Base-by-base conservation (phyloP, 2,329 filamentous ascomycete genomes). In the Penicillium griseofulvum region DNA sequence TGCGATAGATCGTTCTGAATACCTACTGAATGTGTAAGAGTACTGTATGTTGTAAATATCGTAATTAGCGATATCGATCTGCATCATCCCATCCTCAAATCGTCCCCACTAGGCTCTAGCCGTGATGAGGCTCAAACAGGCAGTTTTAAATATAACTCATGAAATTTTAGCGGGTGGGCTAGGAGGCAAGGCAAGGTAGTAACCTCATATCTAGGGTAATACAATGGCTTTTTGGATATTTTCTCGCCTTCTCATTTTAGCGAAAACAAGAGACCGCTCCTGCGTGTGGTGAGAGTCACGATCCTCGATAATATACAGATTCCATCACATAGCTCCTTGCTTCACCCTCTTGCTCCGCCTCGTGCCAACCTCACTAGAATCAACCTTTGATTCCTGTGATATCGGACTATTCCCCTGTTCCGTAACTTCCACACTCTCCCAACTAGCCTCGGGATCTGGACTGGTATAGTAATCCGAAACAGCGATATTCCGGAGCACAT, bases 401-500 rank as follows among this genome's bases (percentile, higher is more conserved):
- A 28, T 36, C 10, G 9, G 12, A 10, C 10, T 12, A 39, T 24
- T 8, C 14, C 3, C 37, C n/a, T 19, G 33, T 3, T 22, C 26
- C 37, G 11, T 3, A 31, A 22, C 4, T 17, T 47, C 24, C 12
- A 43, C n/a, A 33, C n/a, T 22, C 2, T n/a, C 24, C 12, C 24
- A 24, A 45, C 29, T 5, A 29, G 42, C n/a, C 31, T 22, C 53
- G 0, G 37, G 16, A 34, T 44, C n/a, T 46, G 26, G 41, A 33
- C 12, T 37, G 11, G 11, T 19, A 22, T 50, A 56, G 9, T 55
- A 62, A 2, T 61, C 68, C 3, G 70, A 72, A 2, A 65, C 42
- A 19, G 62, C 65, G 46, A 74, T 55, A 61, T 74, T 65, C 16
- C 67, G 65, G n/a, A 75, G 46, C 47, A 76, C 73, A 58, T 69